phyloP scores from a whole-genome alignment of 345 rosid genomes.

The Isatis tinctoria region DNA sequence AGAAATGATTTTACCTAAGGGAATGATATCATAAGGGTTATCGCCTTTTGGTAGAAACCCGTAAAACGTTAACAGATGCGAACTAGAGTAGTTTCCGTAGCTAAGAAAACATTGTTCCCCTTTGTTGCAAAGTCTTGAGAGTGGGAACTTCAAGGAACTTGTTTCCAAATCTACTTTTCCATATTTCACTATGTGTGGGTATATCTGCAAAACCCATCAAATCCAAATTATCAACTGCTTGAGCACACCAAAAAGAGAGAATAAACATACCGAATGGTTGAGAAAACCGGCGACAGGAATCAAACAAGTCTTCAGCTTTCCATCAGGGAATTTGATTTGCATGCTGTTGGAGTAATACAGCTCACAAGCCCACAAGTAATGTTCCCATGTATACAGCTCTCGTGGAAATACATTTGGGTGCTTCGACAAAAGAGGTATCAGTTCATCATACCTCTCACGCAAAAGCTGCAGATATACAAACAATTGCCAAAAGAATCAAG shows the following conservation, averaged over 20 bases:
- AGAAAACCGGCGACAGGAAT: conserved; percentile 91
- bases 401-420: conserved; percentile 57
- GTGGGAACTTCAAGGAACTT: conserved; percentile 66
- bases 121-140: conserved; percentile 60
- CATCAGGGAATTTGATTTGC: conserved; percentile 77
- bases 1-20: conserved; percentile 55
- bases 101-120: conserved; percentile 89
- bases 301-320: conserved; percentile 79
- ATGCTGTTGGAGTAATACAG: conserved; percentile 95
- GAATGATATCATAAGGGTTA: conserved; percentile 77
- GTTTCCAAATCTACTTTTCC: conserved; percentile 73
- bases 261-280: conserved; percentile 67
- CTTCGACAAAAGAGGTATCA: conserved; percentile 55
- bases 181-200: conserved; percentile 71
- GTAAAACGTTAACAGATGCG: conserved; percentile 82
- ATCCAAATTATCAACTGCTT: not conserved
- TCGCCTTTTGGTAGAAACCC: conserved; percentile 82
- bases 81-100: conserved; percentile 79
- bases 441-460: conserved; percentile 63
- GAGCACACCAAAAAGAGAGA: not conserved
- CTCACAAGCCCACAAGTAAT: conserved; percentile 90
- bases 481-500: not conserved
- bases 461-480: conserved; percentile 55
- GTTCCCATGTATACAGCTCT: conserved; percentile 74
- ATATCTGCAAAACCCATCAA: conserved; percentile 44